Conservation (phyloP, 352 stramenopile genomes). For the Globisporangium abappressorium region DNA sequence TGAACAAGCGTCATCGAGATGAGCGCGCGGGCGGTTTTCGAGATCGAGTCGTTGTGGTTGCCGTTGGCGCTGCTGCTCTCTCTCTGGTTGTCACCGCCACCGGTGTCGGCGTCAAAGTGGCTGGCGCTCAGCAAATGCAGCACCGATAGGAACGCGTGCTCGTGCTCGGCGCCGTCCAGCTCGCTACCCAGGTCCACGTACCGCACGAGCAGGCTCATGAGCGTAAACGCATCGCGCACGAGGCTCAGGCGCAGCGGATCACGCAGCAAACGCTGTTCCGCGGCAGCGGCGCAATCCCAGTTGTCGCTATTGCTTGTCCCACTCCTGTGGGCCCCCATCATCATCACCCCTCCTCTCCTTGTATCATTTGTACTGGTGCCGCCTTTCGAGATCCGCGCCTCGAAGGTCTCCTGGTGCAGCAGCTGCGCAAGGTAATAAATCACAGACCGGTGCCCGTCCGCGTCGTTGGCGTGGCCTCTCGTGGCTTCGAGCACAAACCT, state of each 20-base stretch:
- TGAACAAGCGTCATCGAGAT: constrained; percentile 19
- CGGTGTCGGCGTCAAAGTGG: constrained; percentile 19
- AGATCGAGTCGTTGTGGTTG: constrained; percentile 42
- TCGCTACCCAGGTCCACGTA: constrained; percentile 67
- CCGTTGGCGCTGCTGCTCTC: constrained; percentile 10
- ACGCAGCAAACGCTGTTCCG: constrained; percentile 21
- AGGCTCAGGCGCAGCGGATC: constrained; percentile 34
- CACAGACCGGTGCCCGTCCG: constrained; percentile 50
- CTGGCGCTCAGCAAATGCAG: constrained; percentile 43
- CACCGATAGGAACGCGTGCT: constrained; percentile 56
- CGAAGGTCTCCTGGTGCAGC: constrained; percentile 59
- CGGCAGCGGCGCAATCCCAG: constrained; percentile 10
- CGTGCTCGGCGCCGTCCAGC: constrained; percentile 45
- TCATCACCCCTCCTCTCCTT: background rate
- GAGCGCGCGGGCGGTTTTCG: constrained; percentile 45
- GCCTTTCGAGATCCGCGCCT: constrained; percentile 31
- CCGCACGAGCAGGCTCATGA: constrained; percentile 53
- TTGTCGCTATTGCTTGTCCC: constrained; percentile 13
- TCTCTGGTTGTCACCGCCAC: background rate
- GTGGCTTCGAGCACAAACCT: constrained; percentile 73
- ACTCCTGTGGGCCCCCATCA: background rate
- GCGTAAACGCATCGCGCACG: constrained; percentile 52
- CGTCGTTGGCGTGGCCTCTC: constrained; percentile 40
- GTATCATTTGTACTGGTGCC: background rate
- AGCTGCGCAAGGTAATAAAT: constrained; percentile 65